Percentiles rank a stretch among this genome's conserved stretches.
Evolutionary conservation across 2,329 filamentous ascomycete species (phyloP).

Genomic region (Aspergillus viridinutans): DNA sequence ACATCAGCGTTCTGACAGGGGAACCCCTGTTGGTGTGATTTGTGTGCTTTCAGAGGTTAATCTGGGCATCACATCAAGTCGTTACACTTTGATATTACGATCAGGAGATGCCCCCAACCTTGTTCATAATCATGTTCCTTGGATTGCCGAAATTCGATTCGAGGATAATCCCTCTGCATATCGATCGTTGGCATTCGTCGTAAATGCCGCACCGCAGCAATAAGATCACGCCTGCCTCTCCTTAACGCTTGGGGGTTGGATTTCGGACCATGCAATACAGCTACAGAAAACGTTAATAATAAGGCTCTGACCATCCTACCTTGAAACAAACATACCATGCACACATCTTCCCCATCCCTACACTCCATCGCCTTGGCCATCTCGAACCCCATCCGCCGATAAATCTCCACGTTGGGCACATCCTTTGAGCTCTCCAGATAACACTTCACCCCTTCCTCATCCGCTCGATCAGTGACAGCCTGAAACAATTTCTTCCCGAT

Average conservation of each 20-base stretch:
- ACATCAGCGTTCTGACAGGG: background rate
- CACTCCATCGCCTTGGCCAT: slow-evolving; percentile 64
- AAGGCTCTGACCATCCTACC: background rate
- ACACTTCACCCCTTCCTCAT: slow-evolving; percentile 60
- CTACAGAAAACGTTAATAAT: slow-evolving; percentile 7
- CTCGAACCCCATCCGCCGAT: slow-evolving; percentile 65
- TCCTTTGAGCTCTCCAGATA: slow-evolving; percentile 68
- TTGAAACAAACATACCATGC: slow-evolving; percentile 40
- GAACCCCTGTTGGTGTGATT: background rate
- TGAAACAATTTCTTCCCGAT: slow-evolving; percentile 63
- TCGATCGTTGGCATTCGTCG: background rate
- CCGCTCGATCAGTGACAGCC: slow-evolving; percentile 60
- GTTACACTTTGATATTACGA: background rate
- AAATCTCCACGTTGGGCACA: slow-evolving; percentile 67
- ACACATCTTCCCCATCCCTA: slow-evolving; percentile 56
- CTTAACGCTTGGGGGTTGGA: slow-evolving; percentile 9
- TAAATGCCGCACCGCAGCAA: background rate
- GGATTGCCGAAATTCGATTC: background rate
- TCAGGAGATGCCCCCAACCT: no score
- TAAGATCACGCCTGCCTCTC: background rate
- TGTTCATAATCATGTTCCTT: background rate
- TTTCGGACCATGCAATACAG: slow-evolving; percentile 26
- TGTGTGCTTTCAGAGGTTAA: background rate
- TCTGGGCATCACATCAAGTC: background rate
- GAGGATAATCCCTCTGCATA: background rate